These are phyloP conservation scores for Neonectria magnoliae DNA, from an alignment of 2,329 filamentous ascomycete species.

Conservation along the genomic window DNA sequence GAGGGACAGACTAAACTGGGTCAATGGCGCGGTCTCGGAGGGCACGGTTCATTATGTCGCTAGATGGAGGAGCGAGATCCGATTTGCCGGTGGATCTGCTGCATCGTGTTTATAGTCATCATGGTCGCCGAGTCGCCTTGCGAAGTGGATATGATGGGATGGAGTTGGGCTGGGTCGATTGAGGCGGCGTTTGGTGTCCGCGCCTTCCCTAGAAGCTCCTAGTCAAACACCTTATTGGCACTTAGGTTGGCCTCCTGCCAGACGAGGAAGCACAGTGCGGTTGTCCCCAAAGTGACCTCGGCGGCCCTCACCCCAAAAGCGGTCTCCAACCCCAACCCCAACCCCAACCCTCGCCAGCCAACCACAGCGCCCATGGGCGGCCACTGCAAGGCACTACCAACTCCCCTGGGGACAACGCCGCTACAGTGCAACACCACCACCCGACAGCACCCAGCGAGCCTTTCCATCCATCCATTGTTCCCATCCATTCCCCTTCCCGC, in stretches of 20 bases:
- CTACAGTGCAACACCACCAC: neutral
- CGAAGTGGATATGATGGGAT: neutral
- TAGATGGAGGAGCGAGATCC: neutral
- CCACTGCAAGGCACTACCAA: neutral
- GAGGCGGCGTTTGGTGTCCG: neutral
- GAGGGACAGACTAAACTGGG: too few relatives aligned
- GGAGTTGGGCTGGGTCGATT: neutral
- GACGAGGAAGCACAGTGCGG: conserved; percentile 6
- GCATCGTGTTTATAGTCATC: neutral
- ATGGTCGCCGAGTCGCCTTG: neutral
- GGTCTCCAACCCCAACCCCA: neutral
- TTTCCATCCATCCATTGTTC: neutral
- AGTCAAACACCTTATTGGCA: neutral
- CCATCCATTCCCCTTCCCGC: neutral
- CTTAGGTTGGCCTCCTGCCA: neutral
- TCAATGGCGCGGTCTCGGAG: too few relatives aligned
- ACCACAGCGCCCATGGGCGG: neutral
- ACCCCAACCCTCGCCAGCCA: conserved; percentile 9
- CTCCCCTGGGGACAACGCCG: neutral
- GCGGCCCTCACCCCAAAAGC: neutral
- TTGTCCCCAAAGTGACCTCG: conserved; percentile 4
- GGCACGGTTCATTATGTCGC: neutral
- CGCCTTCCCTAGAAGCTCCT: neutral
- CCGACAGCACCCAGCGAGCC: neutral
- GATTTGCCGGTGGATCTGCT: neutral